Base-by-base conservation (phyloP, 371 early-diverging fungal species). In the Apophysomyces trapeziformis region DNA sequence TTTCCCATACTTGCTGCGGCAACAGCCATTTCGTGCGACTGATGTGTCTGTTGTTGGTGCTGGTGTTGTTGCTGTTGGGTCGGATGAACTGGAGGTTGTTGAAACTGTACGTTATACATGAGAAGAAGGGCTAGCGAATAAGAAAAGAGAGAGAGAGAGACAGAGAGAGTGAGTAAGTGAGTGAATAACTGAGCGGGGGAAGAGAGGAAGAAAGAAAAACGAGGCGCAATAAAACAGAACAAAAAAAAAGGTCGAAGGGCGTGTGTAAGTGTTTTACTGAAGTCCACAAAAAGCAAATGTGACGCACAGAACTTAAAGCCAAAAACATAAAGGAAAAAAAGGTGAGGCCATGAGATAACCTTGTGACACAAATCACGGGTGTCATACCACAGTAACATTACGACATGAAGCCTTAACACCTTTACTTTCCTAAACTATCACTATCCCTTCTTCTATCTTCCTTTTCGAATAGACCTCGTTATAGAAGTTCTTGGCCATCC, bases 101-200 rank as follows among this genome's bases (percentile, higher is more conserved):
- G 71, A 50, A 64, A 66, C 45, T 77, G 78, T 59, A 77, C 68
- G 60, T 73, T 76, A 61, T 73, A 70, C 67, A 70, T 62, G 26
- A 61, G 63, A 38, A 50, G 13, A 37, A 13, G 6, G 8, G 1
- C 54, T 9, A 50, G 21, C 18, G 21, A 11, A 18, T n/a, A n/a
- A 14, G 11, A 64, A 37, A 46, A 54, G 45, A 46, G 21, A 58
- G 67, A 21, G 57, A 35, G 16, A 64, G 18, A 44, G 56, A 6
- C 14, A 59, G 46, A 32, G 38, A 41, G 59, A 38, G 38, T 41
- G 16, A 44, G 32, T 26, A 0, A 26, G 32, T 26, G 32, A 2
- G 32, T 26, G 2, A 21, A 1, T 21, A 21, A 21, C 1, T 21
- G 21, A 26, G 32, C 32, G 32, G 2, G 45, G 36, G 57, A 43